A percentile compares a stretch with the other conserved stretches of the same genome.
These are phyloP conservation scores for Luffa aegyptiaca DNA, from an alignment of 306 rosid genomes.

Conservation along the genomic window DNA sequence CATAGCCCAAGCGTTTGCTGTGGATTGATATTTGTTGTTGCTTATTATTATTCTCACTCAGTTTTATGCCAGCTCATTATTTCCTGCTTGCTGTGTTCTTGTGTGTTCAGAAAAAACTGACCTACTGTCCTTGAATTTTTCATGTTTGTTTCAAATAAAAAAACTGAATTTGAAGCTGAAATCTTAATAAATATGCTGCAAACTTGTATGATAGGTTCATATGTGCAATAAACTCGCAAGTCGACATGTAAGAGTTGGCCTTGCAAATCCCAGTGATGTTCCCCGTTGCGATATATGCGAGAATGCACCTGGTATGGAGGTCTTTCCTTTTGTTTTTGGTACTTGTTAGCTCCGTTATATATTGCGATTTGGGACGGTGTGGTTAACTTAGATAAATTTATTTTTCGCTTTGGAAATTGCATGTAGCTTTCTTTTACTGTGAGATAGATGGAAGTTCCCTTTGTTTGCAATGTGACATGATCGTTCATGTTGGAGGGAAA, in stretches of 20 bases:
- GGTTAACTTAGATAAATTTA: not conserved
- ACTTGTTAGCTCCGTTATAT: not conserved
- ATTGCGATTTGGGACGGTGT: not conserved
- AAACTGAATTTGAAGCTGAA: not conserved
- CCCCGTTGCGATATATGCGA: constrained; percentile 70
- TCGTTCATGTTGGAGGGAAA: constrained; percentile 69
- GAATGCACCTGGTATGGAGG: constrained; percentile 51
- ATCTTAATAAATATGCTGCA: not conserved
- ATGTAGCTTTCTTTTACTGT: constrained; percentile 71
- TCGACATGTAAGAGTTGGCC: constrained; percentile 59
- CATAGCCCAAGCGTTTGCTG: not conserved
- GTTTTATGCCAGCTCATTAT: not conserved
- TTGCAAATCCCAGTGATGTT: constrained; percentile 53
- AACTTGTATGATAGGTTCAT: constrained; percentile 37
- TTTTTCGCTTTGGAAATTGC: constrained; percentile 16
- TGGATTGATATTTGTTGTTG: not conserved
- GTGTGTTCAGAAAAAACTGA: not conserved
- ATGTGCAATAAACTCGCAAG: constrained; percentile 72
- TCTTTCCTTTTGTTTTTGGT: not conserved
- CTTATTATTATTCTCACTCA: not conserved
- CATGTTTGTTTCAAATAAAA: not conserved
- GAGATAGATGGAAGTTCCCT: constrained; percentile 68
- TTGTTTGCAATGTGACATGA: constrained; percentile 72
- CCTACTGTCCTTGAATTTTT: not conserved
- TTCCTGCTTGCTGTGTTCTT: not conserved